Evolutionary conservation across 768 basidiomycete genomes (phyloP), one percentile per base, ranked within the genome.

Genomic region (Lactarius tabidus): DNA sequence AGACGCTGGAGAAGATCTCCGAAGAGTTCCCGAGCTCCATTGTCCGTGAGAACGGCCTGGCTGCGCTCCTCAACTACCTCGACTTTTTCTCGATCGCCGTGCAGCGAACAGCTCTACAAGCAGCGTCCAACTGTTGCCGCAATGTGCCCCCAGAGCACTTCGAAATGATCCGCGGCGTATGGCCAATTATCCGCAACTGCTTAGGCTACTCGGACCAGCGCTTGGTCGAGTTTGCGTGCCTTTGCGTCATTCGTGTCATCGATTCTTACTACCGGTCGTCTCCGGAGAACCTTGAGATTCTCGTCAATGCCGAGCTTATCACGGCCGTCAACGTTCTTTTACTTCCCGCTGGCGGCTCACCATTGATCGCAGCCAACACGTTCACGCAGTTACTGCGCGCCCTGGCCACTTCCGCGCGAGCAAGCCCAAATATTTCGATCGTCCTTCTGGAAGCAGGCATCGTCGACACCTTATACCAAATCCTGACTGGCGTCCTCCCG

Each of bases 61-160:
- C 91, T 12, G 95, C 96, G 31, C 80, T 98, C 43, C 85, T 98
- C 71, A 94, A 92, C 74, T 98, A 92, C 76, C 87, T 99, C 71
- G 96, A 98, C 78, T 99, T 99, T 79, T 98, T 98, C 79, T 95
- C 93, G 18, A 98, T 95, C 71, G 92, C 95, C 35, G 95, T 98
- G 15, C 97, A 99, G 74, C 85, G 97, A 57, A 98, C 95, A 0
- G 97, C 97, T 28, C 79, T 99, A 29, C 95, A 97, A 71, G 95
- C 97, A 20, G 95, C 95, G 2, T 89, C 96, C 38, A 98, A 98
- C 71, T 98, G 97, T 71, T 98, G 97, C 77, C 87, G 94, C 57
- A 93, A 93, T 74, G 85, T 97, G 59, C 88, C 93, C 3, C 75
- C 90, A 31, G 97, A 98, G 65, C 88, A 93, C 73, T 95, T 95